These are phyloP conservation scores for Harringtonia lauricola DNA, from an alignment of 2,329 filamentous ascomycete species.

Conservation along the genomic window DNA sequence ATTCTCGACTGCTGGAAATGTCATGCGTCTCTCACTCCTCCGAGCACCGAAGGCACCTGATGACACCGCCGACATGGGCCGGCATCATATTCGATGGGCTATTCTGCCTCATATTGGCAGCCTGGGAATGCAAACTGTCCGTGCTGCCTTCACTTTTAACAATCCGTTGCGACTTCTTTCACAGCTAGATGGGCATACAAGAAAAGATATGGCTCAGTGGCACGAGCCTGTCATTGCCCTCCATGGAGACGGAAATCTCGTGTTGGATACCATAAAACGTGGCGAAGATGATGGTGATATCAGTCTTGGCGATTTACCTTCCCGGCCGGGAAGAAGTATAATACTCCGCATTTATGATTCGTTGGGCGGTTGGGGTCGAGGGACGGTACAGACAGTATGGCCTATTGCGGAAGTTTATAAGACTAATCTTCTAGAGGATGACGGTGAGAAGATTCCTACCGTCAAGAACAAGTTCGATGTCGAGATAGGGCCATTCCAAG, in stretches of 20 bases:
- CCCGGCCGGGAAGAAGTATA: constrained; percentile 62
- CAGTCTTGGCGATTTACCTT: constrained; percentile 30
- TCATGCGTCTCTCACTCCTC: constrained; percentile 55
- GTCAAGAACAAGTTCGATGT: constrained; percentile 37
- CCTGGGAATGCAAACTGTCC: constrained; percentile 43
- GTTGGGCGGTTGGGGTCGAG: constrained; percentile 68
- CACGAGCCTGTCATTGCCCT: too few species aligned
- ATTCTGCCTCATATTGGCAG: constrained; percentile 50
- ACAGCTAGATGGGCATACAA: constrained; percentile 39
- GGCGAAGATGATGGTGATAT: constrained; percentile 75
- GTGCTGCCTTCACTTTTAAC: constrained; percentile 56
- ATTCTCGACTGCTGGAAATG: constrained; percentile 52
- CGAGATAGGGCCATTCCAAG: constrained; percentile 67
- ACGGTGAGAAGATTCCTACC: constrained; percentile 53
- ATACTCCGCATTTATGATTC: constrained; percentile 80
- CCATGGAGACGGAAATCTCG: constrained; percentile 52
- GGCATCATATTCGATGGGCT: constrained; percentile 52
- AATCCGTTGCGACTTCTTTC: constrained; percentile 34
- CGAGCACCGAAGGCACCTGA: constrained; percentile 57
- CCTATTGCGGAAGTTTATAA: constrained; percentile 67
- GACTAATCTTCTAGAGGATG: constrained; percentile 80
- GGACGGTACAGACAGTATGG: constrained; percentile 41
- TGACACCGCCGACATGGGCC: constrained; percentile 56
- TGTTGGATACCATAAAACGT: constrained; percentile 83
- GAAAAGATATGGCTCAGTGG: too few species aligned